Evolutionary conservation across 148 eudicot species (phyloP).

Genomic region (Agrostemma githago): DNA sequence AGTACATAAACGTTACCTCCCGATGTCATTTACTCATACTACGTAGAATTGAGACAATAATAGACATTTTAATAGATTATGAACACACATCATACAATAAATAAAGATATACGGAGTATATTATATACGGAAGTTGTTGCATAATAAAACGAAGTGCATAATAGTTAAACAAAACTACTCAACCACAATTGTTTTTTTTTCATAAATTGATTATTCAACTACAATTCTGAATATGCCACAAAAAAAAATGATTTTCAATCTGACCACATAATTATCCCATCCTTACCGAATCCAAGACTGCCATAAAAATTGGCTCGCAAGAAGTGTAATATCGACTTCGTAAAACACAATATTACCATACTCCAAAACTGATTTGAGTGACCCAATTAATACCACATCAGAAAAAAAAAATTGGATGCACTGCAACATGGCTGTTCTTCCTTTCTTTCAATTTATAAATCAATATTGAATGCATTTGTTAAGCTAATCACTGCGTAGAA

Average conservation of each 20-base stretch:
- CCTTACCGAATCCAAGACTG: neutral
- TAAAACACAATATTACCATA: neutral
- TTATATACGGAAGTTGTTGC: too few relatives aligned
- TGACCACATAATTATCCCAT: too few relatives aligned
- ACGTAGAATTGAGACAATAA: too few relatives aligned
- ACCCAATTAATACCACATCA: neutral
- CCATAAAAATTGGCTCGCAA: neutral
- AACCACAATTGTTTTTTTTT: too few relatives aligned
- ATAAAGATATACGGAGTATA: too few relatives aligned
- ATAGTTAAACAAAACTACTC: too few relatives aligned
- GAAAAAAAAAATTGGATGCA: neutral
- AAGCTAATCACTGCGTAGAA: neutral
- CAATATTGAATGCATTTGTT: neutral
- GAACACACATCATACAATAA: too few relatives aligned
- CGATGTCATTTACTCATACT: too few relatives aligned
- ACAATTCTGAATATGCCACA: neutral
- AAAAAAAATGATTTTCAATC: neutral
- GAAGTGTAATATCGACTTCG: neutral
- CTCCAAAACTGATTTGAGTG: neutral
- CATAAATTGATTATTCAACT: too few relatives aligned
- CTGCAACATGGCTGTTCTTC: neutral
- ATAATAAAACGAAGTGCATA: too few relatives aligned
- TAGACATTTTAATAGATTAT: too few relatives aligned
- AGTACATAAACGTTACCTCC: too few relatives aligned
- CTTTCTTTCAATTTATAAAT: neutral